These are phyloP conservation scores for Talaromyces sp. DNA, from an alignment of 2,329 filamentous ascomycete species.

Conservation along the genomic window DNA sequence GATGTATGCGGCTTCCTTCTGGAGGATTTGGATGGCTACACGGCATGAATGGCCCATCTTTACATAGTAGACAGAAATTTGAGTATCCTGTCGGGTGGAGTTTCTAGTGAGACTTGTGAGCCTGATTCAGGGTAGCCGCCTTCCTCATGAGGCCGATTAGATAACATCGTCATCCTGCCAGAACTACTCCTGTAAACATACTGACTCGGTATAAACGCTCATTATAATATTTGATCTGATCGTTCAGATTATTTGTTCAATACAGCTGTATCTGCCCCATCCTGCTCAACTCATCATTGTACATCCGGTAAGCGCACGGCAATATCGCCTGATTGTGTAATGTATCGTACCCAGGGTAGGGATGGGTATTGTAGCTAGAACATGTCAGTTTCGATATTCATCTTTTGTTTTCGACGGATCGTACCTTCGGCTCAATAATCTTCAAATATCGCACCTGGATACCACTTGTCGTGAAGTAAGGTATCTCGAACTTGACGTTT, in stretches of 20 bases:
- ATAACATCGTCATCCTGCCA: background rate
- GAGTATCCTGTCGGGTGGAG: no score
- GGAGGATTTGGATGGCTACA: slow-evolving; percentile 1
- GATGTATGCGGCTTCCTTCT: background rate
- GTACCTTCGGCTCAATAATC: slow-evolving; percentile 98
- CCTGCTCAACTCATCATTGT: slow-evolving; percentile 51
- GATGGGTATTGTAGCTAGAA: slow-evolving; percentile 91
- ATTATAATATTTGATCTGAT: slow-evolving; percentile 3
- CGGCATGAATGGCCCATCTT: background rate
- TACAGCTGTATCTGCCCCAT: background rate
- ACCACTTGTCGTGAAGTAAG: slow-evolving; percentile 99
- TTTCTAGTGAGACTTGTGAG: no score
- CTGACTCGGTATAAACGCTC: background rate
- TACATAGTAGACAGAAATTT: no score
- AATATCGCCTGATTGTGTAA: slow-evolving; percentile 96
- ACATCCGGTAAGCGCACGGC: slow-evolving; percentile 91
- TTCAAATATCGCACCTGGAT: slow-evolving; percentile 98
- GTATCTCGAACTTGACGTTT: slow-evolving; percentile 99
- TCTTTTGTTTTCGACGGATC: slow-evolving; percentile 27
- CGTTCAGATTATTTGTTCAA: background rate
- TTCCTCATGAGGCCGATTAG: background rate
- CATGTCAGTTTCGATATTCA: slow-evolving; percentile 4
- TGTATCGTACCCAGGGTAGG: slow-evolving; percentile 96
- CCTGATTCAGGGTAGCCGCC: background rate
- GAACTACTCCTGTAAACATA: background rate